Conservation (phyloP, 768 basidiomycete genomes). For the Cantharellus anzutake region DNA sequence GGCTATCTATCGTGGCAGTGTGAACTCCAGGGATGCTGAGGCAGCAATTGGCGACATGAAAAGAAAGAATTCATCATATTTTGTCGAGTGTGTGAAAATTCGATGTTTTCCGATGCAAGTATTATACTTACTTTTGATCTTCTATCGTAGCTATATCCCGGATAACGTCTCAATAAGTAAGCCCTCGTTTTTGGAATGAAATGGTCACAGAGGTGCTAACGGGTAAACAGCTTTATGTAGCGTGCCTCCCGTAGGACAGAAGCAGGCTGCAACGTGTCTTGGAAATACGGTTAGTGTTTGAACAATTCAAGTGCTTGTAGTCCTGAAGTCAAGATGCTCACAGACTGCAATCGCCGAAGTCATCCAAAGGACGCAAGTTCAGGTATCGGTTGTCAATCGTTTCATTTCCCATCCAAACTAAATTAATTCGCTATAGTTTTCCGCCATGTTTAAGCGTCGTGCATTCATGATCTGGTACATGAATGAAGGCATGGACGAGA, state of each 20-base stretch:
- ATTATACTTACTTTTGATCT: not conserved
- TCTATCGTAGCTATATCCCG: slow-evolving; percentile 56
- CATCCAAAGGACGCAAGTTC: slow-evolving; percentile 51
- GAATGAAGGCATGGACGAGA: slow-evolving; percentile 74
- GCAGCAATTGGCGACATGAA: not conserved
- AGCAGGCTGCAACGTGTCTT: slow-evolving; percentile 48
- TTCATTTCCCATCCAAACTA: not conserved
- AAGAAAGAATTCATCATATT: slow-evolving; percentile 28
- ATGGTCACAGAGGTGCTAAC: not conserved
- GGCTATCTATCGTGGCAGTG: slow-evolving; percentile 68
- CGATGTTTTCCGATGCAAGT: slow-evolving; percentile 1
- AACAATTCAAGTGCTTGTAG: not conserved
- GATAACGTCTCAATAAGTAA: slow-evolving; percentile 64
- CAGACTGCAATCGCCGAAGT: slow-evolving; percentile 55
- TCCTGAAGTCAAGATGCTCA: not conserved
- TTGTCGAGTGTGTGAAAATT: slow-evolving; percentile 46
- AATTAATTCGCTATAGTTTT: slow-evolving; percentile 30
- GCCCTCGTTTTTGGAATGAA: not conserved
- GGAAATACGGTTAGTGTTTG: slow-evolving; percentile 33
- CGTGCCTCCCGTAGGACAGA: slow-evolving; percentile 66
- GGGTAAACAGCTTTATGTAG: slow-evolving; percentile 34
- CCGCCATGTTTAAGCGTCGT: slow-evolving; percentile 60
- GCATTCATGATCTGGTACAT: slow-evolving; percentile 88
- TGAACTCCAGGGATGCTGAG: slow-evolving; percentile 57
- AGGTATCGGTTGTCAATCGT: slow-evolving; percentile 21